Evolutionary conservation across 2,329 filamentous ascomycete species (phyloP).

Genomic region (Botryosphaeria dothidea): DNA sequence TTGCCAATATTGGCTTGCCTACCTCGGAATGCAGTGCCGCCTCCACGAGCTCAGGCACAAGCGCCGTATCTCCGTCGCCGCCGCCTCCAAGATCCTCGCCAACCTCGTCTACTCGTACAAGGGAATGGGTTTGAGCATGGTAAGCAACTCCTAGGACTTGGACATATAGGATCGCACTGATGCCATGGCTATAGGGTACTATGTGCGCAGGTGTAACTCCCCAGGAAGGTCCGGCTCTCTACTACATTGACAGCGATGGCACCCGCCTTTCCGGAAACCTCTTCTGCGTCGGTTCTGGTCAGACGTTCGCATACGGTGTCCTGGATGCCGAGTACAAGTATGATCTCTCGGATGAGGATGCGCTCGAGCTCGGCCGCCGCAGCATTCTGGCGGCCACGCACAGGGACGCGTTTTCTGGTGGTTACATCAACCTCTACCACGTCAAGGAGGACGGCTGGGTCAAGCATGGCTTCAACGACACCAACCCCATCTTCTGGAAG

Average conservation of each 20-base stretch:
- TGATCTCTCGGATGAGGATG: slow-evolving; percentile 82
- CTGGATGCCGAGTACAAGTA: slow-evolving; percentile 94
- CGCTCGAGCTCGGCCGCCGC: slow-evolving; percentile 83
- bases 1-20: slow-evolving; percentile 99
- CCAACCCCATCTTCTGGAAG: slow-evolving; percentile 99
- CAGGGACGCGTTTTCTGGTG: slow-evolving; percentile 97
- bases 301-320: slow-evolving; percentile 98
- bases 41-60: slow-evolving; percentile 99
- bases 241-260: slow-evolving; percentile 98
- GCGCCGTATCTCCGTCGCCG: slow-evolving; percentile 95
- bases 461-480: slow-evolving; percentile 97
- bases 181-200: slow-evolving; percentile 60
- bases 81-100: slow-evolving; percentile 96
- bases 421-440: slow-evolving; percentile 98
- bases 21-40: slow-evolving; percentile 97
- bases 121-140: slow-evolving; percentile 96
- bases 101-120: slow-evolving; percentile 99
- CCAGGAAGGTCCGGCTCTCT: slow-evolving; percentile 93
- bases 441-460: slow-evolving; percentile 99
- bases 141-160: slow-evolving; percentile 23
- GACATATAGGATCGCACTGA: background rate
- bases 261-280: slow-evolving; percentile 90
- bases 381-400: slow-evolving; percentile 96
- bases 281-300: slow-evolving; percentile 96
- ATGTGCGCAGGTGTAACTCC: slow-evolving; percentile 98